Conservation (phyloP, 495 filamentous ascomycete genomes). For the Chaetomium cochliodes region DNA sequence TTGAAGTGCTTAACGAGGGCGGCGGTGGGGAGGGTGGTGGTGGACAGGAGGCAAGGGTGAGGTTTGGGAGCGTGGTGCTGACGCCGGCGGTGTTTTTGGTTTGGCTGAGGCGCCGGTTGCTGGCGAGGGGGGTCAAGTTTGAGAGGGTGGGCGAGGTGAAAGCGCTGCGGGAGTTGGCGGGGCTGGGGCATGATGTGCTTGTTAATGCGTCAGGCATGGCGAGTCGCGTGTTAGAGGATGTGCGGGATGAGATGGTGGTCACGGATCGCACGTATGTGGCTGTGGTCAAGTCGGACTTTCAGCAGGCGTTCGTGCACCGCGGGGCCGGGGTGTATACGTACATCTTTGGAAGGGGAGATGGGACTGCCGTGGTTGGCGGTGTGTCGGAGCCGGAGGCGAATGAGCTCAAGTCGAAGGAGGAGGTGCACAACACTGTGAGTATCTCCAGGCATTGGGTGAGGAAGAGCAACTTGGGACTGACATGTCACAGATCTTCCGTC, state of each 20-base stretch:
- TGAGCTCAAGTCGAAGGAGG: neutral
- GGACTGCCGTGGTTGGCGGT: conserved; percentile 24
- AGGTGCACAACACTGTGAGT: conserved; percentile 20
- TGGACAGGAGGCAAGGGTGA: conserved; percentile 12
- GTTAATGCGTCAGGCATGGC: conserved; percentile 22
- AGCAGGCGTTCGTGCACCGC: conserved; percentile 16
- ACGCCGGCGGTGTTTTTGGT: conserved; percentile 33
- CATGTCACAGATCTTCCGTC: conserved; percentile 15
- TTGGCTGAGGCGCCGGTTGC: conserved; percentile 30
- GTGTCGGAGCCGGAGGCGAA: conserved; percentile 18
- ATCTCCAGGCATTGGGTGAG: neutral
- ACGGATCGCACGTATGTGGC: conserved; percentile 22
- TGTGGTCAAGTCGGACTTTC: conserved; percentile 16
- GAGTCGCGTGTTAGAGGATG: conserved; percentile 17
- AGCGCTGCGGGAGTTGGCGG: conserved; percentile 24
- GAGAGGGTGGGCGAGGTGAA: conserved; percentile 21
- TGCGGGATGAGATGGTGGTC: conserved; percentile 18
- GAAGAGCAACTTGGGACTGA: neutral
- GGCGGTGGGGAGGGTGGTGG: conserved; percentile 7
- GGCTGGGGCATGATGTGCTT: conserved; percentile 15
- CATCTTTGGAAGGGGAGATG: conserved; percentile 23
- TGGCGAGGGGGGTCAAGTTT: conserved; percentile 31
- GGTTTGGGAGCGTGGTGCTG: conserved; percentile 30
- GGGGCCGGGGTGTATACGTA: conserved; percentile 18
- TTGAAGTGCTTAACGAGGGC: neutral